Base-by-base conservation (phyloP, 495 filamentous ascomycete species). In the Halenospora varia region DNA sequence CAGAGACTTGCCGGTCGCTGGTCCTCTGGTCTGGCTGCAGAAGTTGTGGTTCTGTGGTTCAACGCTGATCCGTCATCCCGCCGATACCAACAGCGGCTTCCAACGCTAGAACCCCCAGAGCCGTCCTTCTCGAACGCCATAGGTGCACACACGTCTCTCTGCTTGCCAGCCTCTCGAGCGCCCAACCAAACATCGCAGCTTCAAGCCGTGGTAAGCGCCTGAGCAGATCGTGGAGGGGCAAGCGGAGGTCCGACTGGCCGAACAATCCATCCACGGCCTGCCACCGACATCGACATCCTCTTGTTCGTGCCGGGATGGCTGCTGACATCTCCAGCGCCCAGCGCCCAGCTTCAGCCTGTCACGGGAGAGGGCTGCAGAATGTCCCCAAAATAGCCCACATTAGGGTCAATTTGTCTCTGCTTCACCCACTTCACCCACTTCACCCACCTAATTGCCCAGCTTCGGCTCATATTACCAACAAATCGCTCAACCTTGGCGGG, bases 381-480 rank as follows among this genome's bases (percentile, higher is more conserved):
- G 55, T 22, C 57, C 59, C 62, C 46, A 59, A 65, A 65, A 65
- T 65, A 65, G 59, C 47, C 62, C 59, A 35, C 26, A 61, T 61
- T 51, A 49, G 35, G 62, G 55, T 53, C 58, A 52, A 50, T 64
- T 64, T 23, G 41, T 15, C 55, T 49, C 44, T 44, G n/a, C n/a
- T n/a, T n/a, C n/a, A n/a, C n/a, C 15, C 11, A 20, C 25, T 50
- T 53, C 22, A 17, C 3, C 23, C 17, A 4, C 25, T 17, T 9
- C 35, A 13, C 20, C 25, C 20, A 15, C 35, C 46, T 39, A 61
- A 64, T 57, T 64, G 42, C 15, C 26, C 62, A 41, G 48, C 50
- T 57, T 23, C 15, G 41, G 53, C 23, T 19, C 48, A 49, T 53
- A 52, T 59, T 55, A 56, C 46, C 48, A 52, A 59, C 48, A 55